A percentile compares a stretch with the other conserved stretches of the same genome.
Conservation (phyloP, 2,329 filamentous ascomycete genomes). For the Penicillium digitatum region DNA sequence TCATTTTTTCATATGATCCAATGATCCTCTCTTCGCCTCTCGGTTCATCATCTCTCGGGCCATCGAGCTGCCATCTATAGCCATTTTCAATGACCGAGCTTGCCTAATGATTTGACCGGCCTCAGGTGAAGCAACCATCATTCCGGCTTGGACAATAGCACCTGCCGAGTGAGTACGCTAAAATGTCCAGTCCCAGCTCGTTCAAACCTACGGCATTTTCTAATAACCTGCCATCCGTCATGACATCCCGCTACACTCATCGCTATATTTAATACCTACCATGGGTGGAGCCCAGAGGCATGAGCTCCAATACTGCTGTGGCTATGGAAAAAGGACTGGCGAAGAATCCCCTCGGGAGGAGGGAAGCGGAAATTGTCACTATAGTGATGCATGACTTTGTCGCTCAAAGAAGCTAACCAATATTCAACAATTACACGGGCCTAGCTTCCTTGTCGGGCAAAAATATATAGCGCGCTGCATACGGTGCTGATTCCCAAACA, state of each 20-base stretch:
- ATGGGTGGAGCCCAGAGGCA: no score
- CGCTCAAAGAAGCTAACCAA: not conserved
- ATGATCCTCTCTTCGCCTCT: not conserved
- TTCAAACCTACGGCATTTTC: not conserved
- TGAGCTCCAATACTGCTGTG: not conserved
- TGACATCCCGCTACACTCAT: not conserved
- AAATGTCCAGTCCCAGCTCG: not conserved
- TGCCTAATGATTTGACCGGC: no score
- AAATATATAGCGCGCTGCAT: no score
- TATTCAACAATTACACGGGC: no score
- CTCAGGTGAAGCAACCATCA: not conserved
- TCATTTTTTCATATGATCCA: not conserved
- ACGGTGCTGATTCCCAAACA: not conserved
- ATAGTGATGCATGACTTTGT: not conserved
- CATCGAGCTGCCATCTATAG: not conserved
- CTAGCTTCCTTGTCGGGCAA: no score
- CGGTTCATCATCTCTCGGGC: no score
- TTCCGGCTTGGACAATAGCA: not conserved
- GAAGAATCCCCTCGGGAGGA: not conserved
- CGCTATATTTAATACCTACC: not conserved
- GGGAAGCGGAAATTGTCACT: no score
- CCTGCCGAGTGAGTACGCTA: not conserved
- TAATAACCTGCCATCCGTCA: not conserved
- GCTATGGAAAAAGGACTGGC: not conserved
- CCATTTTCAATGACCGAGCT: not conserved